phyloP scores from a whole-genome alignment of 192 early-diverging fungal genomes.

The Spinellus fusiger region DNA sequence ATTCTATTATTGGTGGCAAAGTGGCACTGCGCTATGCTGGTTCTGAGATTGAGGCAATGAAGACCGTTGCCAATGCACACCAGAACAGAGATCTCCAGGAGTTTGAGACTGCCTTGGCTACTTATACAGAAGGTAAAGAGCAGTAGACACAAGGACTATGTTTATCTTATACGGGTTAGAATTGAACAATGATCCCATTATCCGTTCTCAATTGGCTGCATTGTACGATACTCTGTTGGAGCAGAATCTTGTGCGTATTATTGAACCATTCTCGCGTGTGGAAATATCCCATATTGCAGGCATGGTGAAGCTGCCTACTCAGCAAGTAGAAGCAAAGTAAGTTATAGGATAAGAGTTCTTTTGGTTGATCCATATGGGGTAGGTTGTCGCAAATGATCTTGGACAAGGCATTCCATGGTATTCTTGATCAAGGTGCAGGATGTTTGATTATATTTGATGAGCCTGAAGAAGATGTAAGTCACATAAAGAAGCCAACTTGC shows the following conservation, averaged over 20 bases:
- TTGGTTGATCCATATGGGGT: no score
- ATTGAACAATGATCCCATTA: slow-evolving; percentile 88
- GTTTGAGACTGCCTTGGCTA: slow-evolving; percentile 87
- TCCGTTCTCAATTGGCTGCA: slow-evolving; percentile 84
- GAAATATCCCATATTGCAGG: slow-evolving; percentile 94
- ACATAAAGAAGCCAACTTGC: no score
- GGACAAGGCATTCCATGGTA: slow-evolving; percentile 91
- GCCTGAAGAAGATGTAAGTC: slow-evolving; percentile 69
- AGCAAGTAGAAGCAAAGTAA: slow-evolving; percentile 89
- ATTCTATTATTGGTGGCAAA: slow-evolving; percentile 86
- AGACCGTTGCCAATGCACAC: slow-evolving; percentile 89
- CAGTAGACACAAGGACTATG: background rate
- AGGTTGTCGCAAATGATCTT: slow-evolving; percentile 98
- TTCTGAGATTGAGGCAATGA: slow-evolving; percentile 89
- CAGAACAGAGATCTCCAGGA: slow-evolving; percentile 95
- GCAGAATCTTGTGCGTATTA: slow-evolving; percentile 93
- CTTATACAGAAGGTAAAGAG: slow-evolving; percentile 71
- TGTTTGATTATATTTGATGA: slow-evolving; percentile 95
- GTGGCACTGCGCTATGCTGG: slow-evolving; percentile 85
- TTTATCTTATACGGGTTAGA: slow-evolving; percentile 33
- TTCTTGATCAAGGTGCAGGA: slow-evolving; percentile 96
- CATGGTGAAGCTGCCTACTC: slow-evolving; percentile 85
- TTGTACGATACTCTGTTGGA: slow-evolving; percentile 96
- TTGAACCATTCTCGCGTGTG: slow-evolving; percentile 96
- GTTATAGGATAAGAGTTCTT: no score